Base-by-base conservation (phyloP, 345 rosid genomes). In the Aquilaria sinensis region DNA sequence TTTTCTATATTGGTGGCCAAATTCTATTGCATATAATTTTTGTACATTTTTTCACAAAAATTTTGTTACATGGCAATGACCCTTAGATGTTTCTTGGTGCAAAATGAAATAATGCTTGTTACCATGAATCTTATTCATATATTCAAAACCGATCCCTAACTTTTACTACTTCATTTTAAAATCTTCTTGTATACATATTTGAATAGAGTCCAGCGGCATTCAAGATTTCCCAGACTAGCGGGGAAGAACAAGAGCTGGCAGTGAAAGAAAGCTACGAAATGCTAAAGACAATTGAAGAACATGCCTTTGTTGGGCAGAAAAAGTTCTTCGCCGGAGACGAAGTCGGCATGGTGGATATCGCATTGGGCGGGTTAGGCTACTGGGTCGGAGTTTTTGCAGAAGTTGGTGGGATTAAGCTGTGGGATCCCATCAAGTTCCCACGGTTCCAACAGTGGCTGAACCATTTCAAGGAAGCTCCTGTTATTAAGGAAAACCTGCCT, bases 401-500 rank as follows among this genome's bases (percentile, higher is more conserved):
- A 47, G 30, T 12, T 11, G 43, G 45, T 1, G 60, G 60, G 12
- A 11, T 47, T 9, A 13, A 64, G 41, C 31, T 64, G 52, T 2
- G 32, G 56, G 51, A 57, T 7, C 69, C 62, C 16, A 47, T 7
- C 9, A 56, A 41, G 31, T 56, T 64, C 10, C 68, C 68, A 9
- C 33, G 56, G 10, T 14, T 60, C 61, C 43, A 45, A 8, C 52
- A 51, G 6, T 71, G 74, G 70, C 10, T 47, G 58, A 43, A 41
- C 31, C 55, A 51, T 47, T 65, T 59, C 47, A 65, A 41, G 52
- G 13, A 51, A 47, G 53, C 48, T n/a, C 52, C 56, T 13, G 10
- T 64, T 11, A 14, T 65, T 37, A 49, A 51, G 60, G 62, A 65
- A 51, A 71, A 60, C 12, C 47, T 66, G 4, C 71, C 67, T 7